Evolutionary conservation across 1,284 basidiomycete genomes (phyloP), one percentile per base, ranked within the genome.

Genomic region (Irpex lacteus): DNA sequence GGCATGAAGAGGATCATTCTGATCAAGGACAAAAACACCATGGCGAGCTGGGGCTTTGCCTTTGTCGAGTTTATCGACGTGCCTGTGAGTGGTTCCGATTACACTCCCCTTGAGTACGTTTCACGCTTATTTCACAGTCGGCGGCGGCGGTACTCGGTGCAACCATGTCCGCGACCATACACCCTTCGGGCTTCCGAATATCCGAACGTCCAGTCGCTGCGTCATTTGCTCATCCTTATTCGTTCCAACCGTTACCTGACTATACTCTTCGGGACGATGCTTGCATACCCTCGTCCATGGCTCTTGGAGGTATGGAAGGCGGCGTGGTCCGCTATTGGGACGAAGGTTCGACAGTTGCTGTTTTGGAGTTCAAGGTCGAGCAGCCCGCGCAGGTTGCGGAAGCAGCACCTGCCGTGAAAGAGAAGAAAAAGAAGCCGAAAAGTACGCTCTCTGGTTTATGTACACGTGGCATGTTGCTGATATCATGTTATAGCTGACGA

Each of bases 41-140:
- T 90, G 79, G 87, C 88, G 1, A 94, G 92, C 72, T 95, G 94
- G 84, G 93, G 96, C 13, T 96, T 95, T 74, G 89, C 92, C 0
- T 98, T 98, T 73, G 91, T 96, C 11, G 94, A 98, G 72, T 93
- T 97, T 70, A 81, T 91, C 36, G 92, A 95, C 67, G 76, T 89
- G 5, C 86, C 90, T 81, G 95, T 95, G 76, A 68, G 80, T 73
- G 60, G 57, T 9, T 13, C 50, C 50, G 50, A 36, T 53, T 13
- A 13, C 59, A 32, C 21, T 36, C 26, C 7, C 13, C 1, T 53
- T 53, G 40, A 49, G 34, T 18, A 21, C 21, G 5, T 54, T 63
- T 67, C 49, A 61, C 44, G 54, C 36, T 47, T 59, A 55, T 13
- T 66, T 68, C 70, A 37, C 52, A 92, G 90, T 85, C 86, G 60